Evolutionary conservation across 257 asterid genomes (phyloP).

Genomic region (Eustoma russellianum): DNA sequence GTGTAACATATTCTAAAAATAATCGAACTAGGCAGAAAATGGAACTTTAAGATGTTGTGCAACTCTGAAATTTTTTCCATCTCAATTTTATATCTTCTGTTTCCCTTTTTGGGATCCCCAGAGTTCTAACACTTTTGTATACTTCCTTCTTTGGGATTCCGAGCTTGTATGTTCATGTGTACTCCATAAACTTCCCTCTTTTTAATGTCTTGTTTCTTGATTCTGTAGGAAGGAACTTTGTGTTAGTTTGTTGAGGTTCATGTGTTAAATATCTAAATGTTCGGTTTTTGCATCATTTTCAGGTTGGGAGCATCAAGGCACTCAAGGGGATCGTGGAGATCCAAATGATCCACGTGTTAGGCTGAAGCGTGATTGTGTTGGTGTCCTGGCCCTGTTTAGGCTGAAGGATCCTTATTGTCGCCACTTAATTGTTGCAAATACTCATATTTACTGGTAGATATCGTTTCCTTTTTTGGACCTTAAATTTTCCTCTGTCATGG

Average conservation of each 20-base stretch:
- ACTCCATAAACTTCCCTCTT: background rate
- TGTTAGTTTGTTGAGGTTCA: background rate
- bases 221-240: background rate
- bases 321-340: slow-evolving; percentile 43
- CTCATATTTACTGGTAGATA: slow-evolving; percentile 84
- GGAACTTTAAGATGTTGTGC: no score
- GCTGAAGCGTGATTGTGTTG: slow-evolving; percentile 93
- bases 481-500: background rate
- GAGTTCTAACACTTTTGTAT: no score
- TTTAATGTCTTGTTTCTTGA: background rate
- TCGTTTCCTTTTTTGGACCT: background rate
- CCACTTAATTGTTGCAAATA: slow-evolving; percentile 60
- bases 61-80: no score
- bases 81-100: no score
- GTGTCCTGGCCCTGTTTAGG: slow-evolving; percentile 78
- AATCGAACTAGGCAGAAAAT: no score
- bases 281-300: slow-evolving; percentile 15
- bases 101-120: no score
- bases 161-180: no score
- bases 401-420: slow-evolving; percentile 46
- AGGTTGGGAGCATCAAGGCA: slow-evolving; percentile 27
- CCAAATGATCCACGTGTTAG: slow-evolving; percentile 71
- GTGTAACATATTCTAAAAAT: no score
- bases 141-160: no score
- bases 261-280: background rate